Evolutionary conservation across 2,329 filamentous ascomycete species (phyloP).

Genomic region (Penicillium polonicum): DNA sequence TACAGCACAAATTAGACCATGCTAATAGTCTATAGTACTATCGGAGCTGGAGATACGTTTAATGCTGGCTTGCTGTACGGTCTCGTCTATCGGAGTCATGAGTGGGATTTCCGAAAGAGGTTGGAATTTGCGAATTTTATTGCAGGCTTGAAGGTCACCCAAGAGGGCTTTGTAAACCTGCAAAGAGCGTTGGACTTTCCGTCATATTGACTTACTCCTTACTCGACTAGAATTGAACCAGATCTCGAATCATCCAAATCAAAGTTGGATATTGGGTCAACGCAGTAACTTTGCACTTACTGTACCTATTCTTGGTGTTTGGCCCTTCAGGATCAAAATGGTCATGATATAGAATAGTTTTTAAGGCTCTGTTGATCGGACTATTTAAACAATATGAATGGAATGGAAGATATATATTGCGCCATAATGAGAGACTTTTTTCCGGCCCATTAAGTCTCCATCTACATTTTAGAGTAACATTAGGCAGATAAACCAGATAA

Average conservation of each 20-base stretch:
- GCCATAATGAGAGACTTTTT: not conserved
- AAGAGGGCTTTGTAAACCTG: slow-evolving; percentile 63
- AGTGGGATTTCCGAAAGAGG: slow-evolving; percentile 52
- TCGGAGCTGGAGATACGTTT: slow-evolving; percentile 75
- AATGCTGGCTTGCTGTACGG: slow-evolving; percentile 68
- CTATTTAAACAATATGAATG: not conserved
- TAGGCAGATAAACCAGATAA: not conserved
- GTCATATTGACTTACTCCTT: not conserved
- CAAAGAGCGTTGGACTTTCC: slow-evolving; percentile 25
- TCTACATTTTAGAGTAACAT: not conserved
- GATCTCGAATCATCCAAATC: not conserved
- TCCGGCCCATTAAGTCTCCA: not conserved
- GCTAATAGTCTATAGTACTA: slow-evolving; percentile 51
- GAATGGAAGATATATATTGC: not conserved
- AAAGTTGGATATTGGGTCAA: not conserved
- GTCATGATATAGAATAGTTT: no score
- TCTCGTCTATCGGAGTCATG: slow-evolving; percentile 50
- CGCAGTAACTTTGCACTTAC: not conserved
- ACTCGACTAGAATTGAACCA: not conserved
- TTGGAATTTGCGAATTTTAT: slow-evolving; percentile 64
- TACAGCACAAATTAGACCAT: not conserved
- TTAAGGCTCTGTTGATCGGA: no score
- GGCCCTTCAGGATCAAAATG: rapidly evolving
- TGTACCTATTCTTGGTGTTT: no score
- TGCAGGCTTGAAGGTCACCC: slow-evolving; percentile 66